Evolutionary conservation across 306 rosid genomes (phyloP).

Genomic region (Quillaja saponaria): DNA sequence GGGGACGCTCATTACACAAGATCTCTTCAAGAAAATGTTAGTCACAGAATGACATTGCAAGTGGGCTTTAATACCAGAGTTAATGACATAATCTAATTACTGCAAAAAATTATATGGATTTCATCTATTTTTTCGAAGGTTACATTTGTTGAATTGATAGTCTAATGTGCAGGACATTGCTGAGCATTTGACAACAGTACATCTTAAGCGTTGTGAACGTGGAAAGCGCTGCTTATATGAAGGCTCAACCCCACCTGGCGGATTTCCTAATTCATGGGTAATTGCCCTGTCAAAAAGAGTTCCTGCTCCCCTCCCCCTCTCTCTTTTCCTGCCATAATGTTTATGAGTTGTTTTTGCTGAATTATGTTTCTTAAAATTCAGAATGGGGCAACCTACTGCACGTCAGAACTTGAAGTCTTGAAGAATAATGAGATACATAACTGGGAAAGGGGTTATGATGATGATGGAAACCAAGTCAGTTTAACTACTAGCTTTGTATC

Average conservation of each 20-base stretch:
- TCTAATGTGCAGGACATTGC: slow-evolving; percentile 89
- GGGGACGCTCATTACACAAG: too few species aligned
- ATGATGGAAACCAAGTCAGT: slow-evolving; percentile 82
- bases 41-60: too few species aligned
- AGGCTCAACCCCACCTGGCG: slow-evolving; percentile 95
- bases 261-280: slow-evolving; percentile 98
- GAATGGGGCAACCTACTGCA: slow-evolving; percentile 88
- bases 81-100: too few species aligned
- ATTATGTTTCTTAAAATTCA: slow-evolving; percentile 33
- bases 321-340: background rate
- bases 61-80: too few species aligned
- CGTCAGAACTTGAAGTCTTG: slow-evolving; percentile 77
- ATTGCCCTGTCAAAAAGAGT: slow-evolving; percentile 24
- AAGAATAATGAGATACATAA: slow-evolving; percentile 89
- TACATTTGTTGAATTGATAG: too few species aligned
- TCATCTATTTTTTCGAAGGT: too few species aligned
- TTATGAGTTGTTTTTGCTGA: background rate
- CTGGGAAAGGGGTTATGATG: slow-evolving; percentile 93
- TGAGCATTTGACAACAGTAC: slow-evolving; percentile 83
- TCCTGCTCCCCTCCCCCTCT: background rate
- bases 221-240: slow-evolving; percentile 96
- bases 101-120: too few species aligned
- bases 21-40: too few species aligned
- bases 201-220: slow-evolving; percentile 87
- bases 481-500: background rate